phyloP scores from a whole-genome alignment of 352 stramenopile species.

The Globisporangium heterothallicum region DNA sequence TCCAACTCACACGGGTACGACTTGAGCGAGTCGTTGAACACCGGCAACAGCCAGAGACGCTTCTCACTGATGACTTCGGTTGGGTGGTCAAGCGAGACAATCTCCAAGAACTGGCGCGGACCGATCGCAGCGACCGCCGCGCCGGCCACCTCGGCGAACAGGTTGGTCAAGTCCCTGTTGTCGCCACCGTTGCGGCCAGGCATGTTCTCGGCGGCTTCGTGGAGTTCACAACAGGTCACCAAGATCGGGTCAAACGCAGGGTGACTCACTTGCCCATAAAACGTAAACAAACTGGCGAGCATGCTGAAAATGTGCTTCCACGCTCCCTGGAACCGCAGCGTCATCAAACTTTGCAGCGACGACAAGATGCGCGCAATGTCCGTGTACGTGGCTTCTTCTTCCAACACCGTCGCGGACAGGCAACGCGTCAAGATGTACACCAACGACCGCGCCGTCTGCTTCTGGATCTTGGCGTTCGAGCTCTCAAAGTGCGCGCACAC shows the following conservation, averaged over 20 bases:
- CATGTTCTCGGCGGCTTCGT: conserved; percentile 75
- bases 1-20: conserved; percentile 49
- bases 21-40: conserved; percentile 68
- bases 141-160: conserved; percentile 61
- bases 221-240: conserved; percentile 67
- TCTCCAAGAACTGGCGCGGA: conserved; percentile 56
- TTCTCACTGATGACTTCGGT: conserved; percentile 71
- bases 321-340: conserved; percentile 73
- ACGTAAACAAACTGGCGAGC: conserved; percentile 65
- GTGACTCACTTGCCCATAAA: conserved; percentile 54
- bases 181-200: conserved; percentile 33
- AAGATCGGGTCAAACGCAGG: conserved; percentile 64
- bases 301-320: conserved; percentile 78
- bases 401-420: conserved; percentile 41
- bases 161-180: conserved; percentile 31
- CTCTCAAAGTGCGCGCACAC: conserved; percentile 75
- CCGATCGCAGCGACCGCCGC: conserved; percentile 64
- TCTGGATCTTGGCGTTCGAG: conserved; percentile 47
- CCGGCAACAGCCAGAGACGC: conserved; percentile 73
- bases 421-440: conserved; percentile 59
- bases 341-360: conserved; percentile 77
- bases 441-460: conserved; percentile 56
- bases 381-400: conserved; percentile 49
- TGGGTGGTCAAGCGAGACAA: conserved; percentile 69
- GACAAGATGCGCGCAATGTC: conserved; percentile 62